Conservation (phyloP, 2,329 filamentous ascomycete genomes). For the Pseudogymnoascus sp. region DNA sequence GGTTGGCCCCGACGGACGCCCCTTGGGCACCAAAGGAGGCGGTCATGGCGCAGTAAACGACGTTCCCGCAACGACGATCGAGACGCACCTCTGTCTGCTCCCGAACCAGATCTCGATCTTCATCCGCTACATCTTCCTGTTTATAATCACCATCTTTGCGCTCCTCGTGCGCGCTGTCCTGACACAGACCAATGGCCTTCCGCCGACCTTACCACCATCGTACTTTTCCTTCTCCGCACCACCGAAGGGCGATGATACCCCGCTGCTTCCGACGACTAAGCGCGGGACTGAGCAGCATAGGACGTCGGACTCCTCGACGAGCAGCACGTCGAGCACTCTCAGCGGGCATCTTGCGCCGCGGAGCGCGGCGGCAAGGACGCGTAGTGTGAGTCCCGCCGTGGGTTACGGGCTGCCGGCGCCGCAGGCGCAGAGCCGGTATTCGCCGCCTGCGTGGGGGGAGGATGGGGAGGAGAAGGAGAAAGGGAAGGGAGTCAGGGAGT, state of each 20-base stretch:
- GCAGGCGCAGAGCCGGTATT: slow-evolving; percentile 15
- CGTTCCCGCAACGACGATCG: slow-evolving; percentile 51
- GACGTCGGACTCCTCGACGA: slow-evolving; percentile 23
- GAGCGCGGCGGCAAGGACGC: slow-evolving; percentile 19
- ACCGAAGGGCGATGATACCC: neutral
- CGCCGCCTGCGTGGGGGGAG: slow-evolving; percentile 12
- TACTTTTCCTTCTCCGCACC: slow-evolving; percentile 18
- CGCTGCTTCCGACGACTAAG: slow-evolving; percentile 8
- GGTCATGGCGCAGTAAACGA: slow-evolving; percentile 26
- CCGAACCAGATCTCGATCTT: slow-evolving; percentile 83
- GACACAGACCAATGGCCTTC: slow-evolving; percentile 32
- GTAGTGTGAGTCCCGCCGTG: slow-evolving; percentile 22
- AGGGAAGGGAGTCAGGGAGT: neutral
- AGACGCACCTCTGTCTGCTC: slow-evolving; percentile 83
- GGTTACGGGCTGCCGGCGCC: slow-evolving; percentile 23
- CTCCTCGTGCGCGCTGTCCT: slow-evolving; percentile 48
- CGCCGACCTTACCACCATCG: neutral
- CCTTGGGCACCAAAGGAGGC: slow-evolving; percentile 28
- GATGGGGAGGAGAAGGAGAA: slow-evolving; percentile 8
- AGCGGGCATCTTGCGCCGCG: slow-evolving; percentile 20
- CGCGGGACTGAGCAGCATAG: slow-evolving; percentile 9
- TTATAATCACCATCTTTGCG: slow-evolving; percentile 42
- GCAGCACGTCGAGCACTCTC: slow-evolving; percentile 20
- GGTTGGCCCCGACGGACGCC: slow-evolving; percentile 51
- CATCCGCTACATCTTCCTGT: slow-evolving; percentile 63